Percentiles rank a stretch among this genome's conserved stretches.
These are phyloP conservation scores for Penstemon eatonii DNA, from an alignment of 257 asterid genomes.

Conservation along the genomic window DNA sequence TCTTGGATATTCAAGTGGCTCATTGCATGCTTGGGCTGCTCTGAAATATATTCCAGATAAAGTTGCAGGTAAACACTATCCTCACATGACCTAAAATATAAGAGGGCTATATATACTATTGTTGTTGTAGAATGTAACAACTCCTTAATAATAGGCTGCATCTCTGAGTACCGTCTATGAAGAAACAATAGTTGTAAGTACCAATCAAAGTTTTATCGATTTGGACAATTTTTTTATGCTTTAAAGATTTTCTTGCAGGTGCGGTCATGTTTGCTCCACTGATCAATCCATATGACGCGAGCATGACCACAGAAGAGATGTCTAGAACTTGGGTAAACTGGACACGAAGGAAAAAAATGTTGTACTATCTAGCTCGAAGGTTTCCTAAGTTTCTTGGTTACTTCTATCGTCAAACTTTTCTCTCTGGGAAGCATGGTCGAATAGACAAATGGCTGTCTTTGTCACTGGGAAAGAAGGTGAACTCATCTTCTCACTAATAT, in stretches of 20 bases:
- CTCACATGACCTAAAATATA: background rate
- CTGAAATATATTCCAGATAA: conserved; percentile 63
- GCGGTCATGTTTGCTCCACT: conserved; percentile 80
- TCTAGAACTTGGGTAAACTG: conserved; percentile 69
- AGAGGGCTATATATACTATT: background rate
- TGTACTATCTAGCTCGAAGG: conserved; percentile 67
- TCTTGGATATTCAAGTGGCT: conserved; percentile 72
- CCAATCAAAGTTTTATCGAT: conserved; percentile 4
- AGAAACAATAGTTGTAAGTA: background rate
- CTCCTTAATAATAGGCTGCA: background rate
- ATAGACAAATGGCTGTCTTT: conserved; percentile 68
- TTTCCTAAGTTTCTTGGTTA: conserved; percentile 63
- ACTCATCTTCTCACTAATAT: background rate
- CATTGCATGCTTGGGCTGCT: conserved; percentile 91
- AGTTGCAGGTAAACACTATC: conserved; percentile 59
- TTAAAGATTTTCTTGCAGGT: conserved; percentile 44
- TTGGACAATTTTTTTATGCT: background rate
- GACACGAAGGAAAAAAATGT: conserved; percentile 51
- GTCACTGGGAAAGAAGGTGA: conserved; percentile 66
- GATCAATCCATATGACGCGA: conserved; percentile 72
- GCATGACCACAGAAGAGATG: conserved; percentile 79
- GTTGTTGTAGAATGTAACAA: background rate
- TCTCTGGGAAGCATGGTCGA: conserved; percentile 80
- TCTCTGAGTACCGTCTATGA: background rate
- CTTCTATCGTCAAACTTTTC: conserved; percentile 61